Conservation (phyloP, 2,329 filamentous ascomycete species). For the Alternaria longipes region DNA sequence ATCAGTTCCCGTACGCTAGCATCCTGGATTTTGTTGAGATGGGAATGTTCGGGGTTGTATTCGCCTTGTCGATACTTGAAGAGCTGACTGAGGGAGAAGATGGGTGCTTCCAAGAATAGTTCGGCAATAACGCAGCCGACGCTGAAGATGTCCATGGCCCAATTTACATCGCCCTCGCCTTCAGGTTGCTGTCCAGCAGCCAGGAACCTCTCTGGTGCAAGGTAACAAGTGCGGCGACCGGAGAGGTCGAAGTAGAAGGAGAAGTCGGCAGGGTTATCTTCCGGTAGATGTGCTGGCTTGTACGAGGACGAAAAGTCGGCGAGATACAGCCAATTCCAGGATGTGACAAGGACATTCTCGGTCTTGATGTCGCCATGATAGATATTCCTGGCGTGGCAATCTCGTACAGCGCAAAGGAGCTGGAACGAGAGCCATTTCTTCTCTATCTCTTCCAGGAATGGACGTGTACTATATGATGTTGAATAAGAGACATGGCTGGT, state of each 20-base stretch:
- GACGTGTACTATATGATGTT: constrained; percentile 74
- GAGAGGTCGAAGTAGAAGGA: constrained; percentile 98
- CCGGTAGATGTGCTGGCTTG: constrained; percentile 91
- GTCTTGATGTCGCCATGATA: constrained; percentile 99
- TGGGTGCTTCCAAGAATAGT: constrained; percentile 90
- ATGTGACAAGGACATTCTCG: constrained; percentile 95
- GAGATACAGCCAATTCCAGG: constrained; percentile 99
- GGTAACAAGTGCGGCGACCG: constrained; percentile 88
- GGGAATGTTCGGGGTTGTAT: constrained; percentile 84
- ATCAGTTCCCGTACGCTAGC: constrained; percentile 88
- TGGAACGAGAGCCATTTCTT: constrained; percentile 99
- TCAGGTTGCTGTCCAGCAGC: constrained; percentile 73
- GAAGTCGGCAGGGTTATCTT: constrained; percentile 96
- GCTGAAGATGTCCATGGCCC: constrained; percentile 99
- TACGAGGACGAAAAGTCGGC: constrained; percentile 97
- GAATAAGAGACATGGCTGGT: constrained; percentile 21
- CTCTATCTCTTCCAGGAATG: constrained; percentile 96
- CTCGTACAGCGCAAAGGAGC: constrained; percentile 87
- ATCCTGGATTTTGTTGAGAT: constrained; percentile 87
- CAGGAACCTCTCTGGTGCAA: constrained; percentile 92
- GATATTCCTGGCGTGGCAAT: constrained; percentile 87
- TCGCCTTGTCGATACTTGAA: constrained; percentile 94
- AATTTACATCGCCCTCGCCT: constrained; percentile 71
- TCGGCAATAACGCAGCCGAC: constrained; percentile 96
- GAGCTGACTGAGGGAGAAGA: constrained; percentile 96